Conservation (phyloP, 352 stramenopile species). For the Globisporangium cystogenes region DNA sequence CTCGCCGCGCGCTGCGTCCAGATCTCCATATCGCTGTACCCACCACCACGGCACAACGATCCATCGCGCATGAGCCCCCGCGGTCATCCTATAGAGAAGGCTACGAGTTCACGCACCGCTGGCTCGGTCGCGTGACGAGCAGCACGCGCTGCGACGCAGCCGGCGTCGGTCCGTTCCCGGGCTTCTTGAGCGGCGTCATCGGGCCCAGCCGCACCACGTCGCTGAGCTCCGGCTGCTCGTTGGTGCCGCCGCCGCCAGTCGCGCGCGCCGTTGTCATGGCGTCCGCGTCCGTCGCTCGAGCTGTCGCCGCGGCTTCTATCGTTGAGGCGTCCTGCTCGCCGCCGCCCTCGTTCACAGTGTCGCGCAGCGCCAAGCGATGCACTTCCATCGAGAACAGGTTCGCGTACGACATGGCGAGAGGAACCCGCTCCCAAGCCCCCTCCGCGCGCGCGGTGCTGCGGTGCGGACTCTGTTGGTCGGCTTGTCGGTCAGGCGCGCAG, state of each 20-base stretch:
- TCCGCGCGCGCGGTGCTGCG: too few relatives aligned
- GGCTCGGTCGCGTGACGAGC: constrained; percentile 67
- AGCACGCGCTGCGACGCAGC: constrained; percentile 42
- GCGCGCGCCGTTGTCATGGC: background rate
- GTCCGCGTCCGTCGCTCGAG: background rate
- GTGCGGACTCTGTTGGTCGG: too few relatives aligned
- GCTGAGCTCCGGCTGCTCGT: constrained; percentile 12
- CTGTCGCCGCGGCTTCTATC: background rate
- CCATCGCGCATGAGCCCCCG: too few relatives aligned
- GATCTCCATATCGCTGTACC: constrained; percentile 63
- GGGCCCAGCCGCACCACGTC: constrained; percentile 9
- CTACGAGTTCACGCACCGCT: constrained; percentile 27
- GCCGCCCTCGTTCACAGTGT: constrained; percentile 59
- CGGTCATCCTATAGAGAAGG: background rate
- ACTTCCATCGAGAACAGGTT: constrained; percentile 47
- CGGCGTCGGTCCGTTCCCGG: background rate
- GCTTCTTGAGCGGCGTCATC: constrained; percentile 1
- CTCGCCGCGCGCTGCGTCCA: constrained; percentile 76
- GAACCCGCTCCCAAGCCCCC: background rate
- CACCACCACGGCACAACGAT: background rate
- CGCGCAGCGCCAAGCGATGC: constrained; percentile 55
- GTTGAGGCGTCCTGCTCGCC: constrained; percentile 14
- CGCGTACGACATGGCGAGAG: constrained; percentile 10
- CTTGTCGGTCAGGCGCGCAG: too few relatives aligned
- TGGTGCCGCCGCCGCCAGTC: background rate